Evolutionary conservation across 1,284 basidiomycete species (phyloP).

Genomic region (Peniophora sp.): DNA sequence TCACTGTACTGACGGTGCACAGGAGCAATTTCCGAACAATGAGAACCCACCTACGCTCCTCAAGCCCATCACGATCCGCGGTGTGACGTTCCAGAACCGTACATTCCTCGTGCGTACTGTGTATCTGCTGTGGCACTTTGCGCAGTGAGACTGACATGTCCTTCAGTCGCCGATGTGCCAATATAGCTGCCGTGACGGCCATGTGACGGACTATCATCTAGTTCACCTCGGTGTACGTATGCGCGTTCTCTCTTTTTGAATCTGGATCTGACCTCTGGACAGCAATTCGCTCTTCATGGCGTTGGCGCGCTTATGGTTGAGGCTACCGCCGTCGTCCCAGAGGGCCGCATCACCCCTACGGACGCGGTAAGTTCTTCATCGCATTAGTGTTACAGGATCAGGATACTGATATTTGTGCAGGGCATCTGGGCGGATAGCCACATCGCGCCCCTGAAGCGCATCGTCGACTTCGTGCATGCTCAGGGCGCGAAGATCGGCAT

Average conservation of each 20-base stretch:
- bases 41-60: slow-evolving; percentile 54
- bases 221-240: slow-evolving; percentile 53
- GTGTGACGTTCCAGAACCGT: slow-evolving; percentile 65
- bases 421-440: slow-evolving; percentile 79
- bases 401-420: background rate
- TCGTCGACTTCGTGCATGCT: slow-evolving; percentile 73
- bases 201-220: slow-evolving; percentile 74
- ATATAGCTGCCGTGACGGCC: slow-evolving; percentile 66
- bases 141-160: background rate
- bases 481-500: slow-evolving; percentile 68
- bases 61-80: slow-evolving; percentile 56
- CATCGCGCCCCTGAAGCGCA: slow-evolving; percentile 53
- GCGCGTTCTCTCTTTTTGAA: background rate
- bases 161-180: slow-evolving; percentile 67
- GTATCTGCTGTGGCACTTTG: background rate
- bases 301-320: slow-evolving; percentile 59
- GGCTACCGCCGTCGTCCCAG: slow-evolving; percentile 49
- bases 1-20: background rate
- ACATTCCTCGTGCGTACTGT: slow-evolving; percentile 47
- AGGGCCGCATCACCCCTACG: slow-evolving; percentile 52
- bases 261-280: slow-evolving; percentile 18
- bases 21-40: slow-evolving; percentile 38
- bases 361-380: slow-evolving; percentile 12
- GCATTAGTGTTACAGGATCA: background rate
- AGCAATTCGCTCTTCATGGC: slow-evolving; percentile 47